These are phyloP conservation scores for Alternaria infectoria DNA, from an alignment of 2,329 filamentous ascomycete genomes.

Conservation along the genomic window DNA sequence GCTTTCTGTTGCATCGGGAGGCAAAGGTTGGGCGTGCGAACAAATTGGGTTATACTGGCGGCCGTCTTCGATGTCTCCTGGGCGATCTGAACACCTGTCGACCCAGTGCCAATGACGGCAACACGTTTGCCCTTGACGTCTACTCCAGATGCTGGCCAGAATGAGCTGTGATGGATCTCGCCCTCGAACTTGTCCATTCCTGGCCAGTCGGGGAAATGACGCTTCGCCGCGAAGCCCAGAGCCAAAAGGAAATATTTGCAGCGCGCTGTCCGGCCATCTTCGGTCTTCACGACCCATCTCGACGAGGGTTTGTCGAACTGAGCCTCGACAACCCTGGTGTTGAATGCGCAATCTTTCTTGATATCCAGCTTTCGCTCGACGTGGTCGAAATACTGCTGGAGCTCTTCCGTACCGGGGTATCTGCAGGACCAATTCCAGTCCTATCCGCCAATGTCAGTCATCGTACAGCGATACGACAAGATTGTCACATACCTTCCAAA, in stretches of 20 bases:
- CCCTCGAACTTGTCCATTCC: constrained; percentile 68
- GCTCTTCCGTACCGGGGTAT: constrained; percentile 60
- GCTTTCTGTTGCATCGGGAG: constrained; percentile 64
- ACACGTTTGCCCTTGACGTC: constrained; percentile 64
- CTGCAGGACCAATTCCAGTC: constrained; percentile 64
- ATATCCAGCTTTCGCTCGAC: constrained; percentile 62
- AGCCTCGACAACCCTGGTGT: constrained; percentile 61
- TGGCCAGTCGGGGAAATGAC: constrained; percentile 66
- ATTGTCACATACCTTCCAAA: constrained; percentile 48
- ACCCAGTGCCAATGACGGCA: constrained; percentile 69
- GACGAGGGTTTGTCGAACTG: constrained; percentile 57
- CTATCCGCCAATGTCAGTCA: constrained; percentile 28
- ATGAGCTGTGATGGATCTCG: constrained; percentile 64
- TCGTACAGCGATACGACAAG: neutral
- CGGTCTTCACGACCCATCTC: constrained; percentile 60
- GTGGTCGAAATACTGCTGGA: constrained; percentile 65
- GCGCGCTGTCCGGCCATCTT: constrained; percentile 59
- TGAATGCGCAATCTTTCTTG: constrained; percentile 64
- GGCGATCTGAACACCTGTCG: constrained; percentile 68
- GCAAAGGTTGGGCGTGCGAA: constrained; percentile 70
- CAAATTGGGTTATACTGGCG: constrained; percentile 64
- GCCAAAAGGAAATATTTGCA: constrained; percentile 61
- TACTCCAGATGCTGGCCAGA: constrained; percentile 66
- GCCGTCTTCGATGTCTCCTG: constrained; percentile 65
- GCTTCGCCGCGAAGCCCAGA: constrained; percentile 64